Evolutionary conservation across 352 stramenopile genomes (phyloP), one percentile per base, ranked within the genome.

Genomic region (Bremia lactucae): DNA sequence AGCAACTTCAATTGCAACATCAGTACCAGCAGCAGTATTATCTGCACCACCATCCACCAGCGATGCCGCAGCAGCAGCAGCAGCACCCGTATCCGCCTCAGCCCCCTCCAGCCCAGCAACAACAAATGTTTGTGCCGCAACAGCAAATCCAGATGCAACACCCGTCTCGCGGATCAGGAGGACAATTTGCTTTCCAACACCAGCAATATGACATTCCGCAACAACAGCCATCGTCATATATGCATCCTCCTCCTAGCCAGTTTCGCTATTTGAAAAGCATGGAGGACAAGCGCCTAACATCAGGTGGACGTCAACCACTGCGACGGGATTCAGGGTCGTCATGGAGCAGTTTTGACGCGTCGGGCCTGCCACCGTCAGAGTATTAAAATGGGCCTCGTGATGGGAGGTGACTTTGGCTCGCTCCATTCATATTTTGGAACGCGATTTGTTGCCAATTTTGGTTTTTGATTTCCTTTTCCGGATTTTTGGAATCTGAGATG

Each of bases 221-320:
- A 18, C 59, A 67, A 14, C 58, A 62, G 47, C 43, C 60, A 41
- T 56, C 66, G 23, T 35, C 49, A 13, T 71, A 67, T 20, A 59
- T 65, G 41, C 46, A 52, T 28, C 52, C 50, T 22, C 46, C 46
- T 31, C 49, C 61, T 9, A 41, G 54, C 4, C 68, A 78, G 29
- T 87, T 67, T 43, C 75, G 73, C 16, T 87, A 85, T 49, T 54
- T 81, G 45, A 83, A 82, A 42, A 67, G 49, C 36, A 80, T 83
- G 63, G 75, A 83, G 28, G 65, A 85, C 34, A 68, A 68, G 34
- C 47, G 58, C 4, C 51, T 38, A 64, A 76, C 62, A 29, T 46
- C 43, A 11, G 36, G 6, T 37, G 45, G 31, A 37, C 65, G 26
- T 52, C 59, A 52, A 10, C 62, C 65, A 7, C 62, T 62, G 4